Base-by-base conservation (phyloP, 2,329 filamentous ascomycete species). In the Exophiala oligosperma region DNA sequence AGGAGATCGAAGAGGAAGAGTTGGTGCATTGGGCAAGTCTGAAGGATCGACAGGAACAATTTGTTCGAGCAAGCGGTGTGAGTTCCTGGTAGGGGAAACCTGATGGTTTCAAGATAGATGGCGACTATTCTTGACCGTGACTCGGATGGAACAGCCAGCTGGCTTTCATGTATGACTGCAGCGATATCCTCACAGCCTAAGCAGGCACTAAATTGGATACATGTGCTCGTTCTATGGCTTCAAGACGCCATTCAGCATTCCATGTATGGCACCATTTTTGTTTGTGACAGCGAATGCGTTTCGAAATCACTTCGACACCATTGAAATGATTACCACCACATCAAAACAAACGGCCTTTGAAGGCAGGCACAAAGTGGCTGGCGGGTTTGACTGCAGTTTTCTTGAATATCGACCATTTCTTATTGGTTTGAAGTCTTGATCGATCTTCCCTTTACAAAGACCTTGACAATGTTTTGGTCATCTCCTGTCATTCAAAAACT, bases 21-120 rank as follows among this genome's bases (percentile, higher is more conserved):
- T 73, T 94, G 64, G 79, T 84, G 21, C 81, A 85, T 58, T 96
- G 91, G 91, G 88, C 89, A 0, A 90, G 89, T 70, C 73, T 96
- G 63, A 81, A 89, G 58, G 88, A 93, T 52, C 89, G 90, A 64
- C 91, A 95, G 73, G 73, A 87, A 61, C 85, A 86, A 56, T 90
- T 92, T 69, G 83, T 64, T n/a, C 52, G 57, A 24, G 48, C 53
- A 24, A 63, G 43, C 26, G 55, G 52, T 35, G 32, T 35, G 32
- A 35, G 32, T 8, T 56, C 61, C 49, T 63, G 58, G 61, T 61
- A 49, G 46, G 14, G 24, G 46, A 29, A 29, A 26, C 29, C 4
- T 23, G 9, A 26, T 48, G 46, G 3, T 32, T 32, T 29, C 8
- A n/a, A 29, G 6, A 26, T 3, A 28, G 23, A 28, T 17, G 17